Evolutionary conservation across 2,329 filamentous ascomycete species (phyloP).

Genomic region (Colletotrichum eleusines): DNA sequence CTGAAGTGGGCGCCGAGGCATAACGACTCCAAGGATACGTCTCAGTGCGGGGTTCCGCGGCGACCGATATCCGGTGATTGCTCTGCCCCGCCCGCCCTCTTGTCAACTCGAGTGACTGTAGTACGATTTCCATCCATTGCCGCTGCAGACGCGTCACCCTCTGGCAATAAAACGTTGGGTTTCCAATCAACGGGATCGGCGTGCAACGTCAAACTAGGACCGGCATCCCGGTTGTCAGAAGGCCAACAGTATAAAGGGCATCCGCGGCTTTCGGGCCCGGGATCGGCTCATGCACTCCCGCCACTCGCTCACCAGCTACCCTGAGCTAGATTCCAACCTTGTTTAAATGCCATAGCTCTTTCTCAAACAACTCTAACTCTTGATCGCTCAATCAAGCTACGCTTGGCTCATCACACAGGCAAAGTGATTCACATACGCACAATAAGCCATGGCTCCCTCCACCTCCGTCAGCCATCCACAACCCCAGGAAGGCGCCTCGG

Average conservation of each 20-base stretch:
- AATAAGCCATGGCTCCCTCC: constrained; percentile 23
- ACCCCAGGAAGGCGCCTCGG: constrained; percentile 20
- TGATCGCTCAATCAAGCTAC: not conserved
- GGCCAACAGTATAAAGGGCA: not conserved
- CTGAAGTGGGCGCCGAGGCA: constrained; percentile 30
- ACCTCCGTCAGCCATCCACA: constrained; percentile 12
- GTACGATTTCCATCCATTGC: not conserved
- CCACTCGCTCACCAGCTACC: not conserved
- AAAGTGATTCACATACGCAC: not conserved
- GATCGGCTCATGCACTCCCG: not conserved
- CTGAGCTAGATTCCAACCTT: not conserved
- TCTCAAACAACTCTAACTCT: not conserved
- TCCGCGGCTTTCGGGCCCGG: not conserved
- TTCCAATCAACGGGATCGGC: not conserved
- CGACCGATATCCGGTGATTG: not conserved
- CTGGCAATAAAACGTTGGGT: not conserved
- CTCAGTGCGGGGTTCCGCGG: constrained; percentile 35
- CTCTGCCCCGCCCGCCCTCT: too few species aligned
- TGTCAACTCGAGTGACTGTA: not conserved
- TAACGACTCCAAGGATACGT: not conserved
- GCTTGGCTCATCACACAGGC: not conserved
- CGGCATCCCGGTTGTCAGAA: not conserved
- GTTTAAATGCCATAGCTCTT: not conserved
- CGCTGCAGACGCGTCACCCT: too few species aligned
- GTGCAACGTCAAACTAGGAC: not conserved